A percentile compares a stretch with the other conserved stretches of the same genome.
Evolutionary conservation across 2,329 filamentous ascomycete species (phyloP).

Genomic region (Stagonosporopsis vannaccii): DNA sequence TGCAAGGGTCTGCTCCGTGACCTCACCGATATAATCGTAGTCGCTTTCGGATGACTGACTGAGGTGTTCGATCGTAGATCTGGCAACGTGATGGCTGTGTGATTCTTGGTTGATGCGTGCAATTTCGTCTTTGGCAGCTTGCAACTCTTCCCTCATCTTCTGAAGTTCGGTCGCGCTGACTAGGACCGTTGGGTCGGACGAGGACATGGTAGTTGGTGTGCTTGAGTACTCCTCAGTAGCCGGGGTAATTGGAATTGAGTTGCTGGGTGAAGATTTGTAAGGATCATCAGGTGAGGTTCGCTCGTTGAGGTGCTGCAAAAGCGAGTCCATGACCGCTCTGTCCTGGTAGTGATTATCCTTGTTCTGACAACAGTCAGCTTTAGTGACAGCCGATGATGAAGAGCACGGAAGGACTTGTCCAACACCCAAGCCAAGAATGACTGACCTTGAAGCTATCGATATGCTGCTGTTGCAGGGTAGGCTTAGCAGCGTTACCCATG

Average conservation of each 20-base stretch:
- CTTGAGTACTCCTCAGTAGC: conserved; percentile 62
- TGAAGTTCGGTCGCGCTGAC: conserved; percentile 66
- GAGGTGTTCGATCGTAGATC: conserved; percentile 66
- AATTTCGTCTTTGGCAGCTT: conserved; percentile 73
- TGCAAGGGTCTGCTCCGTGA: conserved; percentile 60
- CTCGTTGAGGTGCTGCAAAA: conserved; percentile 76
- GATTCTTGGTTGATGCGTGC: conserved; percentile 75
- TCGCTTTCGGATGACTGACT: conserved; percentile 60
- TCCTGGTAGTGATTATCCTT: conserved; percentile 53
- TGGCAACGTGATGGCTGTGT: conserved; percentile 67
- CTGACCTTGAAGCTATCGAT: conserved; percentile 45
- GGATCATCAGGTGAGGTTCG: conserved; percentile 55
- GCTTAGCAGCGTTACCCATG: conserved; percentile 39
- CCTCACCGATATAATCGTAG: conserved; percentile 54
- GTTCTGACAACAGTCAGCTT: conserved; percentile 51
- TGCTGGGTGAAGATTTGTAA: conserved; percentile 64
- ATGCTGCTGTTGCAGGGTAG: conserved; percentile 22
- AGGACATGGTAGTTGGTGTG: conserved; percentile 36
- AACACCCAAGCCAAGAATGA: neutral
- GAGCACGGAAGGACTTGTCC: neutral
- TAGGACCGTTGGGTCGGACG: conserved; percentile 34
- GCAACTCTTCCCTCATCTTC: conserved; percentile 74
- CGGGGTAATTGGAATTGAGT: conserved; percentile 69
- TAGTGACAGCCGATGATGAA: neutral
- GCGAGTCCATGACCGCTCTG: conserved; percentile 62